phyloP scores from a whole-genome alignment of 2,329 filamentous ascomycete genomes.

The Mariannaea sp. region DNA sequence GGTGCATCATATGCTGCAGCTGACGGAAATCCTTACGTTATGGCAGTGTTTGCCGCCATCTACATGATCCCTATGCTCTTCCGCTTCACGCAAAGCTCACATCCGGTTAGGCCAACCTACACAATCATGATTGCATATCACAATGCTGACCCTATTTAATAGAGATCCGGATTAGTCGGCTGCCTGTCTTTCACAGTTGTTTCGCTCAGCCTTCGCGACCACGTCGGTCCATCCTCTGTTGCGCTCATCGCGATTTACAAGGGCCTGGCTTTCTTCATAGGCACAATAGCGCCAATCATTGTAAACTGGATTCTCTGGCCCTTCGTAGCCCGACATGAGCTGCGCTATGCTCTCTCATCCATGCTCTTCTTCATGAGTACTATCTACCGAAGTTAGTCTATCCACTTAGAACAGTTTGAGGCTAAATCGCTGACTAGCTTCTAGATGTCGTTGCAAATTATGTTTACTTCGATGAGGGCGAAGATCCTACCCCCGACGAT shows the following conservation, averaged over 20 bases:
- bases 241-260: conserved; percentile 51
- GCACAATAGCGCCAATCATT: conserved; percentile 57
- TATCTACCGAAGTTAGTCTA: conserved; percentile 55
- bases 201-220: conserved; percentile 50
- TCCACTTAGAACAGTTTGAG: neutral
- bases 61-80: conserved; percentile 66
- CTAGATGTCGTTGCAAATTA: conserved; percentile 58
- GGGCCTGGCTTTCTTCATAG: conserved; percentile 57
- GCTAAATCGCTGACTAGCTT: conserved; percentile 16
- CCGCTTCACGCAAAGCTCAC: conserved; percentile 58
- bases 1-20: conserved; percentile 56
- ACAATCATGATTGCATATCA: too few species aligned
- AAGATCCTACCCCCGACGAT: conserved; percentile 56
- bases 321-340: conserved; percentile 63
- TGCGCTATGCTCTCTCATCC: conserved; percentile 58
- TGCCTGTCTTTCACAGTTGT: conserved; percentile 62
- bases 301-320: conserved; percentile 67
- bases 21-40: conserved; percentile 58
- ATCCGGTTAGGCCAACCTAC: conserved; percentile 49
- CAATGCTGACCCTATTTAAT: conserved; percentile 18
- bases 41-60: conserved; percentile 58
- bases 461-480: conserved; percentile 61
- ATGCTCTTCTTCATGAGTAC: conserved; percentile 64
- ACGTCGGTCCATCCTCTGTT: conserved; percentile 41
- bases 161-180: conserved; percentile 62